These are phyloP conservation scores for Periglandula ipomoeae DNA, from an alignment of 2,329 filamentous ascomycete species.

Conservation along the genomic window DNA sequence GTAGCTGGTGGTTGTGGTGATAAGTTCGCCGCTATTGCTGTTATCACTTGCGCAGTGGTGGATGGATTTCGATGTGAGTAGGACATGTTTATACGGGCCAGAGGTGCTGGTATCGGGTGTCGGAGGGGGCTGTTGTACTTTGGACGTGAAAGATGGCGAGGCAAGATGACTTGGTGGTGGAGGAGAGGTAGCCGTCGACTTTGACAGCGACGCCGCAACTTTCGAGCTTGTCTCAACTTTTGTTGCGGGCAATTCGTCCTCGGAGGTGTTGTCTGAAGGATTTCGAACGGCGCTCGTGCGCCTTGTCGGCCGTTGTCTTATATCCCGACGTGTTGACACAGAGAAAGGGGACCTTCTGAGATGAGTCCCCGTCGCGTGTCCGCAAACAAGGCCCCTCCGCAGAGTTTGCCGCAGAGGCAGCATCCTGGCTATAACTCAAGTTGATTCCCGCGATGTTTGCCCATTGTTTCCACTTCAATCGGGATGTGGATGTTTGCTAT, in stretches of 20 bases:
- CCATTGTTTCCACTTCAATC: too few relatives aligned
- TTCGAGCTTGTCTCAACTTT: neutral
- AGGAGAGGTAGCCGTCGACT: neutral
- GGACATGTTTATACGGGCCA: slow-evolving; percentile 8
- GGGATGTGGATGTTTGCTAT: too few relatives aligned
- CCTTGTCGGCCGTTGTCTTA: slow-evolving; percentile 5
- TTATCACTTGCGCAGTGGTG: slow-evolving; percentile 2
- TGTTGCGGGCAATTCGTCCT: too few relatives aligned
- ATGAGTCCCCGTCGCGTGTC: neutral
- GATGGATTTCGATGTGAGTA: slow-evolving; percentile 12
- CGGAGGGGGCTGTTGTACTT: neutral
- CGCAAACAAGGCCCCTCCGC: neutral
- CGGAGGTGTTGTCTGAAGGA: too few relatives aligned
- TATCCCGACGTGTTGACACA: slow-evolving; percentile 2
- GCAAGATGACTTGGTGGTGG: too few relatives aligned
- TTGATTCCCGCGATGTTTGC: too few relatives aligned
- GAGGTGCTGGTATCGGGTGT: neutral
- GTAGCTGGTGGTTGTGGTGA: neutral
- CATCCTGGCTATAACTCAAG: too few relatives aligned
- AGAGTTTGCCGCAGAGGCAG: slow-evolving; percentile 2
- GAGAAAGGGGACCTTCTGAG: slow-evolving; percentile 3
- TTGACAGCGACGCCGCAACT: neutral
- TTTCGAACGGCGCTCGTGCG: neutral
- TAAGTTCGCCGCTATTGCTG: neutral
- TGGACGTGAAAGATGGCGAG: neutral